Evolutionary conservation across 257 asterid species (phyloP).

Genomic region (Penstemon newberryi): DNA sequence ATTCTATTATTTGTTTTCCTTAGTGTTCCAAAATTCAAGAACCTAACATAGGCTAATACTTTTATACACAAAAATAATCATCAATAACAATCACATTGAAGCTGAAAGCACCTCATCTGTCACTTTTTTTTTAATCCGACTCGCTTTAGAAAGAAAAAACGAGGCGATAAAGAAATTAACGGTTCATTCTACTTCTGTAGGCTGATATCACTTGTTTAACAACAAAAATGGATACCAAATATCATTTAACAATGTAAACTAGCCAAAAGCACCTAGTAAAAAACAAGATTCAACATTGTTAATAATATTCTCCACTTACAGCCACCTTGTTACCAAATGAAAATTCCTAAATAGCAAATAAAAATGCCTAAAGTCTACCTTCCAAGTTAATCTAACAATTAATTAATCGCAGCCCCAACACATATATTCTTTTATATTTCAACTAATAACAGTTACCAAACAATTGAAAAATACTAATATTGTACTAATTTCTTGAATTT

Average conservation of each 20-base stretch:
- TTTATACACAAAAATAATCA: too few relatives aligned
- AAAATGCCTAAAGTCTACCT: background rate
- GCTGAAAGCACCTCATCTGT: too few relatives aligned
- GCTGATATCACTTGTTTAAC: background rate
- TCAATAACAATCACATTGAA: too few relatives aligned
- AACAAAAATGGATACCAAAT: background rate
- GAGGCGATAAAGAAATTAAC: background rate
- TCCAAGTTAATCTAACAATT: conserved; percentile 3
- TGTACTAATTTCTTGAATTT: background rate
- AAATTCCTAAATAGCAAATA: background rate
- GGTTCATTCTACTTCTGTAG: background rate
- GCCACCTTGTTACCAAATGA: background rate
- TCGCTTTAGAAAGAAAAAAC: background rate
- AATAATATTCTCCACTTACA: background rate
- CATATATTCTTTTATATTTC: background rate
- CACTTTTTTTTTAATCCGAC: background rate
- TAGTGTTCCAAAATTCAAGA: too few relatives aligned
- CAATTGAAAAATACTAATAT: background rate
- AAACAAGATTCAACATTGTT: too few relatives aligned
- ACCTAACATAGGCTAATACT: too few relatives aligned
- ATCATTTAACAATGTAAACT: too few relatives aligned
- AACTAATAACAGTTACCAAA: background rate
- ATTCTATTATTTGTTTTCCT: too few relatives aligned
- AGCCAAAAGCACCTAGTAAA: too few relatives aligned
- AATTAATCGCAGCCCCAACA: background rate